Evolutionary conservation across 2,329 filamentous ascomycete species (phyloP).

Genomic region (Raffaelea albimanens): DNA sequence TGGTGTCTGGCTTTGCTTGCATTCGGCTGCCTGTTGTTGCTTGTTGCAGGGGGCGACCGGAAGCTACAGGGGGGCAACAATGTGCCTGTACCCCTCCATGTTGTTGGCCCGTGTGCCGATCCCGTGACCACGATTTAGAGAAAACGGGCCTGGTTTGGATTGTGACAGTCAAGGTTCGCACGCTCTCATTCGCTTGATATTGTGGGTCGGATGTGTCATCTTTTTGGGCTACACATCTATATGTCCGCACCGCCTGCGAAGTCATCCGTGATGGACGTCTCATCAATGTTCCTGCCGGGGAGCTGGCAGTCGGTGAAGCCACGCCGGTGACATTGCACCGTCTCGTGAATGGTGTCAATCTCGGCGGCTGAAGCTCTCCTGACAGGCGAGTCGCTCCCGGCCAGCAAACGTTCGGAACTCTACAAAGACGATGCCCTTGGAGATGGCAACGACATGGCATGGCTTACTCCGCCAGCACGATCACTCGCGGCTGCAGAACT

Average conservation of each 20-base stretch:
- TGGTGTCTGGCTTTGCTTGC: too few species aligned
- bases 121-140: too few species aligned
- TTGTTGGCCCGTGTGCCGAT: too few species aligned
- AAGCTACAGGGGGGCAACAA: too few species aligned
- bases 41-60: too few species aligned
- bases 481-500: conserved; percentile 62
- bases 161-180: too few species aligned
- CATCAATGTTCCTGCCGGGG: conserved; percentile 35
- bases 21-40: too few species aligned
- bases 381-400: conserved; percentile 63
- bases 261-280: conserved; percentile 13
- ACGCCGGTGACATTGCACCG: conserved; percentile 29
- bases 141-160: too few species aligned
- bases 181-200: too few species aligned
- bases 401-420: conserved; percentile 49
- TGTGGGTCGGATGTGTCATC: too few species aligned
- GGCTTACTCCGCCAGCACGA: conserved; percentile 65
- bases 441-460: conserved; percentile 64
- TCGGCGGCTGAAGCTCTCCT: conserved; percentile 69
- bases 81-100: too few species aligned
- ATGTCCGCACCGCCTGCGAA: neutral
- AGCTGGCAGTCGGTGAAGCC: conserved; percentile 28
- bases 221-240: too few species aligned
- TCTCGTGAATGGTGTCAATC: conserved; percentile 57
- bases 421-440: neutral